phyloP scores from a whole-genome alignment of 768 basidiomycete genomes.

The Crassisporium funariophilum region DNA sequence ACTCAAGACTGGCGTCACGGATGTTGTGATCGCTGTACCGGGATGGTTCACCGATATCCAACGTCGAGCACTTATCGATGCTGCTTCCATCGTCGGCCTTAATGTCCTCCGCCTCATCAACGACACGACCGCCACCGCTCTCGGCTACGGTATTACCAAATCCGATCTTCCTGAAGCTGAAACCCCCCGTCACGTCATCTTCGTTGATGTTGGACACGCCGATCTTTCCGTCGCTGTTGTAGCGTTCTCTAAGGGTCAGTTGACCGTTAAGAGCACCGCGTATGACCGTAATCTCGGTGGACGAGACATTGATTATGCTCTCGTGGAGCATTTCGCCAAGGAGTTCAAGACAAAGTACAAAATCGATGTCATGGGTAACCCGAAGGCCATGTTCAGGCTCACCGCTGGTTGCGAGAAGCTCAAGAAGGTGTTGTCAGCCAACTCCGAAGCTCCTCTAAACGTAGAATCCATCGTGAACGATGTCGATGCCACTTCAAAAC shows the following conservation, averaged over 20 bases:
- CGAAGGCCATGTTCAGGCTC: constrained; percentile 94
- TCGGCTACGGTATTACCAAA: constrained; percentile 99
- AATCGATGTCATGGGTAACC: constrained; percentile 89
- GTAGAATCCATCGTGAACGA: constrained; percentile 98
- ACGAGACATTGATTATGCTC: constrained; percentile 92
- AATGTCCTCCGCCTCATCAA: constrained; percentile 95
- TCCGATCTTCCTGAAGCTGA: constrained; percentile 90
- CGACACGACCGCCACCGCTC: constrained; percentile 93
- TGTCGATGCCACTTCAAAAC: constrained; percentile 85
- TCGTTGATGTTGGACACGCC: constrained; percentile 96
- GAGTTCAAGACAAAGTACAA: constrained; percentile 99
- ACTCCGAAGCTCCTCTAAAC: constrained; percentile 83
- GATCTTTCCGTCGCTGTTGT: constrained; percentile 85
- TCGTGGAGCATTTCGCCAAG: constrained; percentile 84
- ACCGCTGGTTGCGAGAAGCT: constrained; percentile 86
- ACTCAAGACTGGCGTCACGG: constrained; percentile 83
- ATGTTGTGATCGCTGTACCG: constrained; percentile 95
- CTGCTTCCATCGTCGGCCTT: constrained; percentile 86
- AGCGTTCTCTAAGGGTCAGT: constrained; percentile 92
- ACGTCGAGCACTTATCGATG: constrained; percentile 86
- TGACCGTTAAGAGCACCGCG: constrained; percentile 83
- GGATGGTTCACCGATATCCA: constrained; percentile 97
- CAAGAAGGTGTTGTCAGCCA: constrained; percentile 96
- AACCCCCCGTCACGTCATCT: constrained; percentile 81
- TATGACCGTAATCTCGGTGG: constrained; percentile 95